Evolutionary conservation across 345 rosid species (phyloP).

Genomic region (Boechera stricta): DNA sequence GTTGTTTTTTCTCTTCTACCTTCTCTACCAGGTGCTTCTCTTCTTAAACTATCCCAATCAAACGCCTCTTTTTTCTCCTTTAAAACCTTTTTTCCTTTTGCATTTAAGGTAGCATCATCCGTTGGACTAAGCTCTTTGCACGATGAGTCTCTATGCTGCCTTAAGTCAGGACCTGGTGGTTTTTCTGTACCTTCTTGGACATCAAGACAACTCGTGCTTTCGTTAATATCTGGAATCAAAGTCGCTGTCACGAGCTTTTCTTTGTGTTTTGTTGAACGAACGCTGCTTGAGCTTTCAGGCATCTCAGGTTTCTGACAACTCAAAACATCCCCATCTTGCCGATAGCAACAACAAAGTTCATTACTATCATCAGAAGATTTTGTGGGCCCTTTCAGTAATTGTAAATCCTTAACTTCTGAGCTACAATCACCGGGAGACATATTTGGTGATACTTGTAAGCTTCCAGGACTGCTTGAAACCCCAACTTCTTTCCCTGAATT

Average conservation of each 20-base stretch:
- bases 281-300: conserved; percentile 38
- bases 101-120: conserved; percentile 50
- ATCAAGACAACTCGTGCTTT: conserved; percentile 49
- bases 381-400: conserved; percentile 43
- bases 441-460: conserved; percentile 36
- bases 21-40: conserved; percentile 53
- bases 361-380: conserved; percentile 47
- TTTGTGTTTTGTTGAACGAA: conserved; percentile 41
- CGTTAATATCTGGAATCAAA: conserved; percentile 47
- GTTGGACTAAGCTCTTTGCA: conserved; percentile 51
- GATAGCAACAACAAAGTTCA: conserved; percentile 40
- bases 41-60: conserved; percentile 91
- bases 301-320: conserved; percentile 39
- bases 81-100: conserved; percentile 57
- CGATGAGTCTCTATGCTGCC: conserved; percentile 40
- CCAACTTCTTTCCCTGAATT: conserved; percentile 34
- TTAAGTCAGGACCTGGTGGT: conserved; percentile 46
- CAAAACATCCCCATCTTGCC: conserved; percentile 38
- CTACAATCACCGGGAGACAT: conserved; percentile 43
- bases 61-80: conserved; percentile 53
- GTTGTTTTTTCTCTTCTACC: conserved; percentile 60
- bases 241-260: conserved; percentile 41
- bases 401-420: conserved; percentile 45
- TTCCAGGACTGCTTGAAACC: conserved; percentile 43
- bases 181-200: conserved; percentile 40